A percentile compares a stretch with the other conserved stretches of the same genome.
These are phyloP conservation scores for Stereocaulon alpinum DNA, from an alignment of 495 filamentous ascomycete genomes.

Conservation along the genomic window DNA sequence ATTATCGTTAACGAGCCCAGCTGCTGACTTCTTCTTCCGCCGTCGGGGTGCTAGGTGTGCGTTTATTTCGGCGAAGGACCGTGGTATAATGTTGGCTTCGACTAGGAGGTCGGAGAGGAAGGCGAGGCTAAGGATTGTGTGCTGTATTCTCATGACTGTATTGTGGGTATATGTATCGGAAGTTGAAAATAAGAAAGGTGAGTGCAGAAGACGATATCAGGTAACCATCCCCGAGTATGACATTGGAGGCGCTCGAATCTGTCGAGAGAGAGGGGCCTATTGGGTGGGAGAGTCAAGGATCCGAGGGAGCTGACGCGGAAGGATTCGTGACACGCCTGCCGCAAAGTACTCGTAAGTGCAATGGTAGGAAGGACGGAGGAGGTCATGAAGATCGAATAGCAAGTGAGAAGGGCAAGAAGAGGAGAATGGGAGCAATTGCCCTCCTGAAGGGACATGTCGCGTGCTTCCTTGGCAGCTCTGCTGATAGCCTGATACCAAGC, in stretches of 20 bases:
- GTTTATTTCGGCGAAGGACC: background rate
- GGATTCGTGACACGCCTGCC: background rate
- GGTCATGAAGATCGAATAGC: no score
- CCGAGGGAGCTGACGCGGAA: background rate
- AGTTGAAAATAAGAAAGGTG: background rate
- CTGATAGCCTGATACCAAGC: background rate
- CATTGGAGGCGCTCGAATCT: background rate
- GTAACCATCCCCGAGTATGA: background rate
- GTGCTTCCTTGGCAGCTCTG: slow-evolving; percentile 13
- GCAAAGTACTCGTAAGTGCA: background rate
- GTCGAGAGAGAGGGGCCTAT: background rate
- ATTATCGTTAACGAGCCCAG: slow-evolving; percentile 6
- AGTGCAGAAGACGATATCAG: background rate
- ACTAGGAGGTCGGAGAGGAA: slow-evolving; percentile 12
- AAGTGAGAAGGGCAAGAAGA: background rate
- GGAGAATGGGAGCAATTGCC: background rate
- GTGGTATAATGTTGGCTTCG: slow-evolving; percentile 17
- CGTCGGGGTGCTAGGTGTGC: background rate
- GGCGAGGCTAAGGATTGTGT: slow-evolving; percentile 8
- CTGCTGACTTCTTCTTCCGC: slow-evolving; percentile 10
- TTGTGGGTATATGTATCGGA: background rate
- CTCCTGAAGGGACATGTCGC: slow-evolving; percentile 5
- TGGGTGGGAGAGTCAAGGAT: background rate
- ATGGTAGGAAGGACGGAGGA: background rate
- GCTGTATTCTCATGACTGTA: slow-evolving; percentile 11